A percentile compares a stretch with the other conserved stretches of the same genome.
phyloP scores from a whole-genome alignment of 1,284 basidiomycete species.

The Kalmanozyma brasiliensis region DNA sequence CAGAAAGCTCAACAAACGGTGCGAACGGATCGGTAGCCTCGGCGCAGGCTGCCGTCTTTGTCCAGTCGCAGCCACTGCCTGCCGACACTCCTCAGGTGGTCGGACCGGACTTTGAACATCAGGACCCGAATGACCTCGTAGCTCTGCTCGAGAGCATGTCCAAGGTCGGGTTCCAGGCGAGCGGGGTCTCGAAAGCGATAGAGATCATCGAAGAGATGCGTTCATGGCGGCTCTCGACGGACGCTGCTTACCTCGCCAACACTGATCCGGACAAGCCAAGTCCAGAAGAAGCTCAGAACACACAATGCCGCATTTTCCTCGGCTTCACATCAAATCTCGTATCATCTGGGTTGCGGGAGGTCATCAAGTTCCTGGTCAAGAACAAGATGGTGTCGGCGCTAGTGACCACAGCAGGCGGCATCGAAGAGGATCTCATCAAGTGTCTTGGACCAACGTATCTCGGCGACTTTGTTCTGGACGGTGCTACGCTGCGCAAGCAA shows the following conservation, averaged over 20 bases:
- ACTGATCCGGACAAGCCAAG: slow-evolving; percentile 47
- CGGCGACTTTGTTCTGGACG: slow-evolving; percentile 86
- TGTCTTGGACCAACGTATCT: slow-evolving; percentile 95
- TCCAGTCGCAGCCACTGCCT: slow-evolving; percentile 50
- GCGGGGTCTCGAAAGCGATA: slow-evolving; percentile 86
- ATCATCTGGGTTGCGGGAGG: slow-evolving; percentile 93
- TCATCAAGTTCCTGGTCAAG: slow-evolving; percentile 92
- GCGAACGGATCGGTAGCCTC: slow-evolving; percentile 21
- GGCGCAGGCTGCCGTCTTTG: slow-evolving; percentile 57
- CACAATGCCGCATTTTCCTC: slow-evolving; percentile 87
- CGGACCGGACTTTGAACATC: slow-evolving; percentile 86
- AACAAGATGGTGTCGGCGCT: slow-evolving; percentile 88
- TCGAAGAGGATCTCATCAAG: slow-evolving; percentile 99
- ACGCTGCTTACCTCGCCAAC: slow-evolving; percentile 37
- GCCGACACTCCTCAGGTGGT: slow-evolving; percentile 71
- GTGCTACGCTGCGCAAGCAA: slow-evolving; percentile 82
- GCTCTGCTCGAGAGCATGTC: slow-evolving; percentile 82
- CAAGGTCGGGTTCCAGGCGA: slow-evolving; percentile 95
- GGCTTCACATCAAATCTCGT: slow-evolving; percentile 99
- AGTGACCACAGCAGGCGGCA: slow-evolving; percentile 96
- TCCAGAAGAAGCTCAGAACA: slow-evolving; percentile 73
- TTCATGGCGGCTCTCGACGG: slow-evolving; percentile 53
- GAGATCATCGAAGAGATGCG: slow-evolving; percentile 87
- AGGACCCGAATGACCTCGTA: slow-evolving; percentile 73
- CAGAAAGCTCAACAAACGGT: slow-evolving; percentile 3